Percentiles rank a stretch among this genome's conserved stretches.
phyloP scores from a whole-genome alignment of 345 rosid genomes.

The Ceriops decandra region DNA sequence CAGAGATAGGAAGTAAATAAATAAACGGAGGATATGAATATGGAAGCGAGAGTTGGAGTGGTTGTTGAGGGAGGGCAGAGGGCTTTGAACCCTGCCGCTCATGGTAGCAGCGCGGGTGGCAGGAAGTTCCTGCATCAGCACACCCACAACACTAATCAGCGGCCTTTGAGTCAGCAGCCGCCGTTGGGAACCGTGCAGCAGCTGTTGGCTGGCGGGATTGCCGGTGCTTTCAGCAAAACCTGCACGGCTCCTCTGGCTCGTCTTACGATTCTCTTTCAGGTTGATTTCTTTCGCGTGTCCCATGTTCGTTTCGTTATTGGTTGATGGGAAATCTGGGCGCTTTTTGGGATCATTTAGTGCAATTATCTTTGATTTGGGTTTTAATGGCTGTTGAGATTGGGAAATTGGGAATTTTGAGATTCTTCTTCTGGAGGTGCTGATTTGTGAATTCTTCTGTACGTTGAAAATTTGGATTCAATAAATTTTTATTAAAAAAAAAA shows the following conservation, averaged over 20 bases:
- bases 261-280: constrained; percentile 95
- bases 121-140: constrained; percentile 54
- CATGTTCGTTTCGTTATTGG: not conserved
- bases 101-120: constrained; percentile 51
- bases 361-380: not conserved
- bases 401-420: not conserved
- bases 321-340: not conserved
- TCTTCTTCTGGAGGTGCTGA: not conserved
- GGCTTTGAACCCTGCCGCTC: constrained; percentile 52
- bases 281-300: constrained; percentile 12
- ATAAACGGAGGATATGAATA: constrained; percentile 24
- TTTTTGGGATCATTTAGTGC: not conserved
- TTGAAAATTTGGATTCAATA: not conserved
- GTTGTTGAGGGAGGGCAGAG: constrained; percentile 71
- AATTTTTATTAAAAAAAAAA: no score
- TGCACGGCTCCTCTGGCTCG: constrained; percentile 98
- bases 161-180: constrained; percentile 38
- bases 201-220: constrained; percentile 84
- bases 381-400: not conserved
- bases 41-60: constrained; percentile 78
- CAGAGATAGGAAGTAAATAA: not conserved
- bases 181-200: constrained; percentile 66
- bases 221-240: constrained; percentile 96
- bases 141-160: constrained; percentile 12
- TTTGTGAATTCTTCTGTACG: not conserved